phyloP scores from a whole-genome alignment of 306 rosid species.

The Lablab purpureus region DNA sequence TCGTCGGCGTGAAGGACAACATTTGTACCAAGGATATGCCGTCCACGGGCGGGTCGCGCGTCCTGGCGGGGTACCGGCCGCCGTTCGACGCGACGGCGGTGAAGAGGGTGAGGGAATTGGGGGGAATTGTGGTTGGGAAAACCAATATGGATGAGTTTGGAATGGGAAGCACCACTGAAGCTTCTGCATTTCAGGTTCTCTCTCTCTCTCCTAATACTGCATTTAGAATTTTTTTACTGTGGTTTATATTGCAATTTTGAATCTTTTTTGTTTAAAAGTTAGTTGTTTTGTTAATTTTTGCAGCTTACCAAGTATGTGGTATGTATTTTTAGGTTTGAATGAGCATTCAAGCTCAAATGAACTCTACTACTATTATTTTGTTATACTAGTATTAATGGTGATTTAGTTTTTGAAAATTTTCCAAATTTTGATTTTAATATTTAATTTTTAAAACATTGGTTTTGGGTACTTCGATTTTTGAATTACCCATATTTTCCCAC shows the following conservation, averaged over 20 bases:
- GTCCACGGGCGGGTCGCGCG: constrained; percentile 83
- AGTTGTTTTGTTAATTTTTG: neutral
- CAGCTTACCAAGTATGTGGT: neutral
- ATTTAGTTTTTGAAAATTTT: neutral
- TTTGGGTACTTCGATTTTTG: neutral
- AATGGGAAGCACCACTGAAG: constrained; percentile 98
- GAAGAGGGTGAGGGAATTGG: constrained; percentile 72
- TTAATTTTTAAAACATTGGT: too few relatives aligned
- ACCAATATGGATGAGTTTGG: constrained; percentile 98
- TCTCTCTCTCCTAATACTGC: neutral
- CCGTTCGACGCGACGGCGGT: constrained; percentile 94
- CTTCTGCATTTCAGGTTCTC: constrained; percentile 88
- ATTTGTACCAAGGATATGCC: constrained; percentile 93
- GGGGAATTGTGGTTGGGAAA: constrained; percentile 88
- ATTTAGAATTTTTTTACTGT: neutral
- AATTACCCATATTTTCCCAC: too few relatives aligned
- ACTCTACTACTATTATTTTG: neutral
- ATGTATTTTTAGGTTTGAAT: neutral
- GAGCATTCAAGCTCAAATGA: neutral
- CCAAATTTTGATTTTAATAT: too few relatives aligned
- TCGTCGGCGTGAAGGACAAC: constrained; percentile 93
- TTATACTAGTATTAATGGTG: neutral
- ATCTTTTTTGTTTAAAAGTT: neutral
- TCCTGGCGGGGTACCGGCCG: constrained; percentile 77
- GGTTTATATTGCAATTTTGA: neutral